Evolutionary conservation across 495 filamentous ascomycete genomes (phyloP).

Genomic region (Podospora anserina): DNA sequence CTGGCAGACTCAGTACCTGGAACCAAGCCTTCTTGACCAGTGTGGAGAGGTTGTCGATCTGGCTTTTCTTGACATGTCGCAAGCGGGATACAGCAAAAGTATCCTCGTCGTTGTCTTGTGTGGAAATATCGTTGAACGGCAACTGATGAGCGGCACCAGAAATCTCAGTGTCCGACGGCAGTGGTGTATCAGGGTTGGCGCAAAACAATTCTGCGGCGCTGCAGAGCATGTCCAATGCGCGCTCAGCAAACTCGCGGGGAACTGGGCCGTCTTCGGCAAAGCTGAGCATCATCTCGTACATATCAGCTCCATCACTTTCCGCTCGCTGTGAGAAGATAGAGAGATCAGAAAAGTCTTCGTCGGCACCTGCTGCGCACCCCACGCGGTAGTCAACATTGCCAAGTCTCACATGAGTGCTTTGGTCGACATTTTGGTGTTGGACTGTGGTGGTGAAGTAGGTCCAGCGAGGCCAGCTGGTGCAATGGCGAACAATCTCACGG

Average conservation of each 20-base stretch:
- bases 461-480: slow-evolving; percentile 54
- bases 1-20: slow-evolving; percentile 10
- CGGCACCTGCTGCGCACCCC: slow-evolving; percentile 18
- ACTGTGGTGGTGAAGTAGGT: slow-evolving; percentile 29
- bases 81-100: background rate
- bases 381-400: slow-evolving; percentile 18
- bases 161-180: slow-evolving; percentile 13
- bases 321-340: slow-evolving; percentile 20
- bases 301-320: slow-evolving; percentile 1
- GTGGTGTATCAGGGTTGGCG: slow-evolving; percentile 8
- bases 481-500: slow-evolving; percentile 56
- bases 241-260: slow-evolving; percentile 21
- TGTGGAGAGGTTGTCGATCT: slow-evolving; percentile 3
- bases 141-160: background rate
- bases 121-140: slow-evolving; percentile 9
- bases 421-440: slow-evolving; percentile 33
- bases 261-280: slow-evolving; percentile 23
- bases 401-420: slow-evolving; percentile 8
- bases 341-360: slow-evolving; percentile 26
- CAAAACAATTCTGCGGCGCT: slow-evolving; percentile 18
- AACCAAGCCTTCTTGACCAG: slow-evolving; percentile 18
- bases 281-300: slow-evolving; percentile 23
- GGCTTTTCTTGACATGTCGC: slow-evolving; percentile 1
- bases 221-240: slow-evolving; percentile 23
- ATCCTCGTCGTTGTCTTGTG: background rate